Percentiles rank a stretch among this genome's conserved stretches.
phyloP scores from a whole-genome alignment of 441 rosid genomes.

The Breynia disticha region DNA sequence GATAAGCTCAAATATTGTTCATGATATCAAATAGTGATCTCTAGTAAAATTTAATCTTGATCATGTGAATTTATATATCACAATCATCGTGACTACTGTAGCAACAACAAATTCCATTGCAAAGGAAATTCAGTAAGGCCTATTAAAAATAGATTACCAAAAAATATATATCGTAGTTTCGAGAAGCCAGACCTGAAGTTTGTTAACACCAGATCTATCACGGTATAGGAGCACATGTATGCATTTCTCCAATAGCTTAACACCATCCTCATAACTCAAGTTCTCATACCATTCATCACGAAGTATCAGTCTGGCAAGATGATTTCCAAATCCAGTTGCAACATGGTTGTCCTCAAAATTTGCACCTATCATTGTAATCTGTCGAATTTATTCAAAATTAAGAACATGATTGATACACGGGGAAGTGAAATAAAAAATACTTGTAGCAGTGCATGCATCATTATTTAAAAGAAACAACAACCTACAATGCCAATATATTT shows the following conservation, averaged over 20 bases:
- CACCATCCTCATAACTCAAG: conserved; percentile 88
- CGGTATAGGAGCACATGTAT: conserved; percentile 97
- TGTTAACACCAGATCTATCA: conserved; percentile 88
- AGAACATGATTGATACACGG: background rate
- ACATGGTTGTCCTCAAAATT: conserved; percentile 86
- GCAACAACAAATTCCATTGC: no score
- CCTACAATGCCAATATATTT: conserved; percentile 91
- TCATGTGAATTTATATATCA: no score
- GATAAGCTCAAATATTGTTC: no score
- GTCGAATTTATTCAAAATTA: conserved; percentile 12
- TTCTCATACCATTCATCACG: conserved; percentile 96
- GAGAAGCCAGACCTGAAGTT: conserved; percentile 74
- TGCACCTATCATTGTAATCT: conserved; percentile 94
- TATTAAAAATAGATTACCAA: background rate
- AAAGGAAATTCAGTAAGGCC: background rate
- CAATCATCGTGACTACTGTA: no score
- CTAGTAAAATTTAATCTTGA: no score
- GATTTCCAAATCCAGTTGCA: conserved; percentile 97
- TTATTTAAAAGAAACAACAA: conserved; percentile 5
- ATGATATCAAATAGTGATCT: no score
- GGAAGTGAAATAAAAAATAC: background rate
- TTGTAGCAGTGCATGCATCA: background rate
- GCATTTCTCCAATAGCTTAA: conserved; percentile 85
- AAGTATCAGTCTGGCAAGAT: conserved; percentile 89
- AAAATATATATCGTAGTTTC: background rate